Evolutionary conservation across 345 rosid genomes (phyloP), one percentile per base, ranked within the genome.

Genomic region (Salix suchowensis): DNA sequence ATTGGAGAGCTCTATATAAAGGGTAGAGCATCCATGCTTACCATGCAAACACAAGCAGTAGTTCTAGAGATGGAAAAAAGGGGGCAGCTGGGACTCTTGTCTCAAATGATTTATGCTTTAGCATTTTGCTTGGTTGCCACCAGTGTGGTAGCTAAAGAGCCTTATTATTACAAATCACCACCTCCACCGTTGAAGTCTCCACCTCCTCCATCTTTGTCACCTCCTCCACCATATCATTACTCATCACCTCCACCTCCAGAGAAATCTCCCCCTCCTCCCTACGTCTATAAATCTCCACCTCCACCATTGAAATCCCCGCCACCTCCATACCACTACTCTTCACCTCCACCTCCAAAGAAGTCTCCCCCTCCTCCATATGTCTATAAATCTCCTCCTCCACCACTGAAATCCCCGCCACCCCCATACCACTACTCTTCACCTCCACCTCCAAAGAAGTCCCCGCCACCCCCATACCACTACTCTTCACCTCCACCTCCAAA

Each of bases 121-220:
- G 80, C 78, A 26, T 74, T 85, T 37, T 83, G 76, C 77, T 70
- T 85, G 65, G 2, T 76, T 4, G 82, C 84, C 72, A 75, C 82
- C 9, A 16, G 28, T n/a, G 76, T 30, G 6, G 81, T 68, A 0
- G 76, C 76, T 19, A 19, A 77, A 21, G 72, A 85, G 70, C 82
- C 80, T 79, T 82, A 65, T 11, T 28, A 64, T 6, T 32, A 13
- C 19, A 24, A 64, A 12, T 42, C 61, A 6, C 79, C 67, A 0
- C 84, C 76, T 0, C 76, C 79, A 1, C 72, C 77, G 16, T 15
- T 48, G 19, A 48, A 48, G 16, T 71, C 74, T 0, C 60, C 68
- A 8, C 79, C 60, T 1, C 73, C 55, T 16, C 54, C 54, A 16
- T 50, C 55, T 50, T 21, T 21, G 2, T 44, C 50, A 13, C 50